phyloP scores from a whole-genome alignment of 176 grass and related monocot species.

The Zoysia pacifica region DNA sequence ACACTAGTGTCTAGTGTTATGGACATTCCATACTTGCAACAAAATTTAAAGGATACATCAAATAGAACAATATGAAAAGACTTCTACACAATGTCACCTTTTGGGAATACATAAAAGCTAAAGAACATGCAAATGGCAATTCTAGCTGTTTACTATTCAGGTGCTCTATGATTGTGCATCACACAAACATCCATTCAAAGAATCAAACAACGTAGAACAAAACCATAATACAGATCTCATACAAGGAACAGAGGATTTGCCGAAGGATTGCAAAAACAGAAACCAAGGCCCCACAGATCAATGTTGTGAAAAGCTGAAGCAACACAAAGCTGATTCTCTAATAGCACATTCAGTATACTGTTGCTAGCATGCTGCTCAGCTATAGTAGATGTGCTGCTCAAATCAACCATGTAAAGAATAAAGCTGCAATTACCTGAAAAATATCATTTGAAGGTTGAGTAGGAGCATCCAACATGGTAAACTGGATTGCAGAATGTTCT shows the following conservation, averaged over 20 bases:
- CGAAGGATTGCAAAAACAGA: background rate
- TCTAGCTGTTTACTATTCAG: background rate
- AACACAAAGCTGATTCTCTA: background rate
- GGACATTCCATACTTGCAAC: background rate
- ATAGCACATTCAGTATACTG: background rate
- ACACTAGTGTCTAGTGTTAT: background rate
- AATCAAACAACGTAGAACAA: background rate
- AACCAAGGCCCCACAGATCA: background rate
- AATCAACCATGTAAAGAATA: background rate
- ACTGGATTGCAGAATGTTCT: slow-evolving; percentile 42
- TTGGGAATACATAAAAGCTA: background rate
- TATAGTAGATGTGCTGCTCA: background rate
- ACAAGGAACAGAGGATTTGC: background rate
- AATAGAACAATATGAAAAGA: background rate
- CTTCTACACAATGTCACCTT: background rate
- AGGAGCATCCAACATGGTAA: slow-evolving; percentile 37
- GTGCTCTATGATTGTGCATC: background rate
- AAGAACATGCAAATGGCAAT: background rate
- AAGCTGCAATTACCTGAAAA: slow-evolving; percentile 49
- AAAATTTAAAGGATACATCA: background rate
- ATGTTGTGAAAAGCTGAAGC: slow-evolving; percentile 4
- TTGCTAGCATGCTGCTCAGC: background rate
- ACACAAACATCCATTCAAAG: background rate
- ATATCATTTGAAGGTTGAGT: slow-evolving; percentile 47
- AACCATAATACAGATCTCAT: background rate